Base-by-base conservation (phyloP, 768 basidiomycete species). In the Boletus speciosus region DNA sequence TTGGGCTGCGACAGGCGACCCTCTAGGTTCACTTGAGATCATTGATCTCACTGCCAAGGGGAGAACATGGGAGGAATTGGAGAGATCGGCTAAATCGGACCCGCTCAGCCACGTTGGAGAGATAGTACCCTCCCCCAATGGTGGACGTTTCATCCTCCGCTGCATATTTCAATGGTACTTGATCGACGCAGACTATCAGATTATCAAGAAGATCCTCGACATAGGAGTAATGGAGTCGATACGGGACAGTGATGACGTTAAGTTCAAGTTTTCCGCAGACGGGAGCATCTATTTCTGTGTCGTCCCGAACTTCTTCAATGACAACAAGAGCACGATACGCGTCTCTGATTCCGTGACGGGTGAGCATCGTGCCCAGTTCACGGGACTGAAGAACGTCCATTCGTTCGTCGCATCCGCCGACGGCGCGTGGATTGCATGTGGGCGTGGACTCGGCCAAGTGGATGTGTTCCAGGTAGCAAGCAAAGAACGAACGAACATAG, bases 1-100 rank as follows among this genome's bases (percentile, higher is more conserved):
- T 36, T 54, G 56, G 53, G 43, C 61, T 16, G 67, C 55, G 37
- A 57, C 58, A 3, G 48, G 48, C n/a, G 34, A 42, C 19, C 8
- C 11, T 23, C 16, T 21, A 15, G 59, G 55, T 5, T 41, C 46
- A 5, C 39, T 61, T 23, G 19, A 61, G 19, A 54, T 61, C 21
- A 11, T 53, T 3, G 55, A 61, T 15, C 60, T 57, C n/a, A 42
- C 25, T 3, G 4, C 47, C 2, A 19, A n/a, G 14, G 11, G 15
- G 19, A 31, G 0, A 21, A 46, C 47, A 9, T 61, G 61, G 60
- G 56, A 58, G 4, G 42, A 52, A 1, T 0, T 32, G 0, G 42
- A 5, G 25, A 16, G 6, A 21, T 11, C 10, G 10, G 6, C 1
- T 2, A 62, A 52, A 31, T 23, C 34, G 8, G 9, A 38, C 9